Evolutionary conservation across 495 filamentous ascomycete genomes (phyloP), one percentile per base, ranked within the genome.

Genomic region (Delitschia confertaspora): DNA sequence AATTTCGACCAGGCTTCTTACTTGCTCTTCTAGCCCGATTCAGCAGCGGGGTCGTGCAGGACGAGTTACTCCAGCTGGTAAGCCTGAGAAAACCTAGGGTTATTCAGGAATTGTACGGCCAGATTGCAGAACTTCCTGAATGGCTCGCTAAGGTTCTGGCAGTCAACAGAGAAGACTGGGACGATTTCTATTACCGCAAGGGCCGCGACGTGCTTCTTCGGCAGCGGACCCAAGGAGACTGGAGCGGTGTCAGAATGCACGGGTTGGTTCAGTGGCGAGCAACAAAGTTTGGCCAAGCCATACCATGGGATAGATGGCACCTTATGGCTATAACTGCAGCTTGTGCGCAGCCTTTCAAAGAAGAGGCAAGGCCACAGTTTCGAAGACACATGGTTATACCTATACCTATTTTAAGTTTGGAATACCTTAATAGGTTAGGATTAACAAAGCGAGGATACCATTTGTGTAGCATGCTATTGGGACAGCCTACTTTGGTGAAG

Each of bases 11-110:
- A 8, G 42, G 39, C 18, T 38, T 57, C 22, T 42, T 60, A 22
- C 38, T 60, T 33, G 49, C 46, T 35, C 51, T 60, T n/a, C 50
- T 60, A 26, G 57, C 57, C 27, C 45, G 49, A 16, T 57, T 60
- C 39, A 41, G 47, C 38, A 39, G 57, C 33, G 50, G 36, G 18
- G 52, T 57, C 49, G 34, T 57, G 10, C 36, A 60, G 40, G 54
- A 57, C 45, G 50, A 60, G 38, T 52, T 60, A n/a, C 49, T 60
- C 33, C 49, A 43, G 11, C 49, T 60, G 17, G 53, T 38, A 19
- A 33, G 23, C 42, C 39, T 57, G 29, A 38, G 57, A 22, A 51
- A 45, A 17, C 3, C 46, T 24, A 21, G 1, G 4, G 20, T 57
- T 25, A 26, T 26, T 14, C 22, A 20, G 32, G 29, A 49, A 42